Evolutionary conservation across 2,329 filamentous ascomycete species (phyloP).

Genomic region (Elsinoe australis): DNA sequence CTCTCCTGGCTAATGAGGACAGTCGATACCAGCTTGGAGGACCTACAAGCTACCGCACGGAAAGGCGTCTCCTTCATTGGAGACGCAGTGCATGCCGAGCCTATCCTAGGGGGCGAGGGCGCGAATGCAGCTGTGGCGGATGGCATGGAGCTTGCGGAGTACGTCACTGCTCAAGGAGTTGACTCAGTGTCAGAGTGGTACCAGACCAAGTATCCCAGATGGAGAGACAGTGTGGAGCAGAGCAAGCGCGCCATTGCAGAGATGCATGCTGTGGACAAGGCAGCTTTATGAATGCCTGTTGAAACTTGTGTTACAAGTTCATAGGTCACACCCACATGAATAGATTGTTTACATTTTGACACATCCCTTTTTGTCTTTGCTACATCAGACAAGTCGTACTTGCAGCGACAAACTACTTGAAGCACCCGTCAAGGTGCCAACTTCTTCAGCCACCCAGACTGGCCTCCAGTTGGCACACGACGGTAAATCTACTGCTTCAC

Average conservation of each 20-base stretch:
- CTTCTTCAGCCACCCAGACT: not conserved
- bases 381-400: no score
- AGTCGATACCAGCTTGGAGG: constrained; percentile 20
- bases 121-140: constrained; percentile 37
- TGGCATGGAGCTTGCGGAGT: constrained; percentile 30
- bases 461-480: not conserved
- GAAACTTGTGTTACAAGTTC: no score
- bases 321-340: no score
- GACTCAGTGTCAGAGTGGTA: constrained; percentile 22
- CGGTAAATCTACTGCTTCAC: constrained; percentile 13
- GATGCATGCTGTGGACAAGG: constrained; percentile 20
- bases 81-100: constrained; percentile 35
- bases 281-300: no score
- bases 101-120: constrained; percentile 35
- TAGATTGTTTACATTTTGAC: not conserved
- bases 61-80: constrained; percentile 32
- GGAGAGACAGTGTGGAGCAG: constrained; percentile 22
- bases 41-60: constrained; percentile 25
- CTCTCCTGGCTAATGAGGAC: constrained; percentile 39
- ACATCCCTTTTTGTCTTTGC: not conserved
- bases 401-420: no score
- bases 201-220: constrained; percentile 20
- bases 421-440: no score
- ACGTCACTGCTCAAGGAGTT: constrained; percentile 22
- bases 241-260: constrained; percentile 24